Evolutionary conservation across 768 basidiomycete species (phyloP).

Genomic region (Tylopilus rubrobrunneus): DNA sequence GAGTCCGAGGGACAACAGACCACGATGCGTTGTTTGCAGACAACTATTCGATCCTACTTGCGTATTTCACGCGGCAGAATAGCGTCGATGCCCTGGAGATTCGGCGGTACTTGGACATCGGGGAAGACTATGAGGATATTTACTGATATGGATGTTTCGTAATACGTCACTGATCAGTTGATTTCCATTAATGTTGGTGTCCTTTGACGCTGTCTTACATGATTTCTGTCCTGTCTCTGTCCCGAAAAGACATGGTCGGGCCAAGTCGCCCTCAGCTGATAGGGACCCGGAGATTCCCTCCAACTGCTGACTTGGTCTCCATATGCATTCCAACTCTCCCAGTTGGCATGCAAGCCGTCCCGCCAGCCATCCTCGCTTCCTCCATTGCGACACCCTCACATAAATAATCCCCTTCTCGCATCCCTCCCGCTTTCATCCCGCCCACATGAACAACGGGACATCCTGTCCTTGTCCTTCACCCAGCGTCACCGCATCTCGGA

Average conservation of each 20-base stretch:
- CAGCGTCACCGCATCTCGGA: background rate
- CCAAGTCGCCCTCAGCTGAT: slow-evolving; percentile 12
- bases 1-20: background rate
- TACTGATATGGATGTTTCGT: slow-evolving; percentile 30
- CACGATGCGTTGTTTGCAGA: slow-evolving; percentile 38
- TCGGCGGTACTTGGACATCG: slow-evolving; percentile 60
- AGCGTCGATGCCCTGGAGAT: slow-evolving; percentile 58
- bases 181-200: slow-evolving; percentile 1
- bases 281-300: slow-evolving; percentile 12
- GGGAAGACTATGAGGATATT: slow-evolving; percentile 76
- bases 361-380: background rate
- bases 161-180: slow-evolving; percentile 14
- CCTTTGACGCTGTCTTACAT: background rate
- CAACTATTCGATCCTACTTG: slow-evolving; percentile 63
- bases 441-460: background rate
- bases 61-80: slow-evolving; percentile 62
- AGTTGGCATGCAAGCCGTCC: slow-evolving; percentile 2
- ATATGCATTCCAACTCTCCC: slow-evolving; percentile 18
- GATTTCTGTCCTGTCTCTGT: background rate
- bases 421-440: background rate
- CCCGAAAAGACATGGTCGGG: slow-evolving; percentile 24
- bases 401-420: background rate
- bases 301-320: background rate
- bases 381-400: background rate
- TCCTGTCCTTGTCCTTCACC: background rate